Conservation (phyloP, 257 asterid species). For the Ballota nigra region DNA sequence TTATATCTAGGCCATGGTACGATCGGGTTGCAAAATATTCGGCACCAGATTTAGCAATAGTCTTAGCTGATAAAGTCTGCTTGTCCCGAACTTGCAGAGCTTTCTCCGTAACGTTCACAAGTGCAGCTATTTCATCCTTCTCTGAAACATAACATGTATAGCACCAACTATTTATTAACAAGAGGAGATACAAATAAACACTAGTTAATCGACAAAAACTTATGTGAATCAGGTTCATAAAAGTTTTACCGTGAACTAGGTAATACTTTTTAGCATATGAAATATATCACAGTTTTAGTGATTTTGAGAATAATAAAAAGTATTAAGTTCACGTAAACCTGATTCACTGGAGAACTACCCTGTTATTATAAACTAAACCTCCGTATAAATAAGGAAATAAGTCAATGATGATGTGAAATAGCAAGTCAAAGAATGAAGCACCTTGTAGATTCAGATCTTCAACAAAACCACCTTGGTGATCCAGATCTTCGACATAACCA, state of each 20-base stretch:
- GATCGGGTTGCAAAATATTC: conserved; percentile 79
- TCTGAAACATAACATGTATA: conserved; percentile 18
- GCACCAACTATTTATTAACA: too few relatives aligned
- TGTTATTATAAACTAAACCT: not conserved
- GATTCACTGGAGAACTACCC: too few relatives aligned
- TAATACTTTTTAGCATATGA: too few relatives aligned
- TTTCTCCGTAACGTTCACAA: conserved; percentile 72
- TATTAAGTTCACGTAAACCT: too few relatives aligned
- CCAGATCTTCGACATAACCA: conserved; percentile 9
- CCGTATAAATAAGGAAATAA: not conserved
- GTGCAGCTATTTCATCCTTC: conserved; percentile 57
- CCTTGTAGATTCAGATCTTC: conserved; percentile 41
- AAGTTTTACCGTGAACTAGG: too few relatives aligned
- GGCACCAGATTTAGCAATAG: conserved; percentile 71
- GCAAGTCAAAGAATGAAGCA: conserved; percentile 26
- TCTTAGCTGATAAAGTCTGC: conserved; percentile 28
- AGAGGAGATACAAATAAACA: not conserved
- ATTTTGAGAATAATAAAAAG: too few relatives aligned
- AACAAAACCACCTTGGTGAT: conserved; percentile 5
- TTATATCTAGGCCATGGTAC: conserved; percentile 77
- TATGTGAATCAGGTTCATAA: too few relatives aligned
- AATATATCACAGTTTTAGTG: too few relatives aligned
- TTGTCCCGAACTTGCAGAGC: conserved; percentile 66
- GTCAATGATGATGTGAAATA: not conserved
- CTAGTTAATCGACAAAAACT: not conserved